Evolutionary conservation across 192 early-diverging fungal species (phyloP), one percentile per base, ranked within the genome.

Genomic region (Coemansia sp.): DNA sequence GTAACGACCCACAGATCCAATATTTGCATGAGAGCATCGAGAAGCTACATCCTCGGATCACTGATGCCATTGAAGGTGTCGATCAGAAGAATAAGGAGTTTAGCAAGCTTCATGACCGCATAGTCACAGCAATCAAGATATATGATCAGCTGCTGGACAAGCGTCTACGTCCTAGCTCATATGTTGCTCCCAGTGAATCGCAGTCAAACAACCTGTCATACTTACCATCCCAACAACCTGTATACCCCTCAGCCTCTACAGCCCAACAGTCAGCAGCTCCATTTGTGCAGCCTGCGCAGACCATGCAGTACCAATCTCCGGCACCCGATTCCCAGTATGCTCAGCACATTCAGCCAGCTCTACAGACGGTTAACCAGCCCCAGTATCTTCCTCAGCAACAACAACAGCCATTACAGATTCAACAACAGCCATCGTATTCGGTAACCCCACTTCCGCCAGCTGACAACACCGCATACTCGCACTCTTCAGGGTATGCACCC

Each of bases 61-160:
- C 85, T 8, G 81, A 82, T 27, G 86, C 76, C 24, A 71, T 96
- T 18, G 86, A 89, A 18, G 87, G 86, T 23, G 85, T 91, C 3
- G 86, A 82, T 27, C 76, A 82, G 47, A 94, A 92, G 62, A 94
- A 96, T 66, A 84, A 80, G 58, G 70, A 84, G 45, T 86, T 91
- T 50, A 82, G 86, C 41, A 87, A 92, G 23, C 73, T 95, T 47
- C 87, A 93, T 56, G 87, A 91, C 44, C 91, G 93, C 60, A 80
- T 98, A 22, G 74, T 86, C 25, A 83, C 83, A 17, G 94, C 92
- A 18, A 81, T 91, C 14, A 88, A 85, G 63, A 83, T 88, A 21
- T 98, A 97, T 53, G 95, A 98, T 69, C 84, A 85, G 47, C 66
- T 98, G 44, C 67, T 98, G 53, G 88, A 94, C 54, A 88, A 89